Conservation (phyloP, 2,329 filamentous ascomycete genomes). For the Penicillium olsonii region DNA sequence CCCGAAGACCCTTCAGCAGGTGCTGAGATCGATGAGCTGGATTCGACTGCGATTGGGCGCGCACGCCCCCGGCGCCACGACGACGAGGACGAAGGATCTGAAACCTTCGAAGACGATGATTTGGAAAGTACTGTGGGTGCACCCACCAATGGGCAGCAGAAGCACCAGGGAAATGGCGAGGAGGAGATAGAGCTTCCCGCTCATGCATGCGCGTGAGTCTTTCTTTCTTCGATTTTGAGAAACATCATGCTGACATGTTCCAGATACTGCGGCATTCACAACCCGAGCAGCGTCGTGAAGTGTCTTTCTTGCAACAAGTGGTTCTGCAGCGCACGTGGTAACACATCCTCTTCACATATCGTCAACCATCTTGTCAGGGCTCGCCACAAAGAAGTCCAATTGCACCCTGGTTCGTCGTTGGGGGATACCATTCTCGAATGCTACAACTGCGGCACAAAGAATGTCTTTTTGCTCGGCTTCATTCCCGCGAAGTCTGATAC, state of each 20-base stretch:
- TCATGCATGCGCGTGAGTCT: slow-evolving; percentile 90
- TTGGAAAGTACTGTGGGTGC: slow-evolving; percentile 75
- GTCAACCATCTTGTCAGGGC: slow-evolving; percentile 97
- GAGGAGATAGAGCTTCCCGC: slow-evolving; percentile 89
- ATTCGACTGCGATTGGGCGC: slow-evolving; percentile 63
- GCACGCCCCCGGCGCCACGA: slow-evolving; percentile 70
- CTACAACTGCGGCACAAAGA: slow-evolving; percentile 99
- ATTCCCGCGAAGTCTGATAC: slow-evolving; percentile 99
- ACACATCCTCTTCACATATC: slow-evolving; percentile 95
- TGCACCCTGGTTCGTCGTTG: slow-evolving; percentile 88
- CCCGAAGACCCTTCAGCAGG: slow-evolving; percentile 19
- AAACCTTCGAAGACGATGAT: slow-evolving; percentile 81
- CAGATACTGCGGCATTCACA: slow-evolving; percentile 97
- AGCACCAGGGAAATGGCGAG: slow-evolving; percentile 59
- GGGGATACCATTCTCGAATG: slow-evolving; percentile 97
- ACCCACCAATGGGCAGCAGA: slow-evolving; percentile 73
- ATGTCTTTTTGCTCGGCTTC: slow-evolving; percentile 95
- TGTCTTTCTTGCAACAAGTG: slow-evolving; percentile 95
- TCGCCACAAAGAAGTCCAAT: slow-evolving; percentile 96
- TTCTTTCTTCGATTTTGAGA: slow-evolving; percentile 14
- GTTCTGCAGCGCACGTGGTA: slow-evolving; percentile 98
- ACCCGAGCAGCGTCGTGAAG: slow-evolving; percentile 91
- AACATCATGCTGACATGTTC: slow-evolving; percentile 12
- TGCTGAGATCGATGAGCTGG: slow-evolving; percentile 69
- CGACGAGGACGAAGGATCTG: slow-evolving; percentile 87